phyloP scores from a whole-genome alignment of 768 basidiomycete species.

The Tephrocybe sp. region DNA sequence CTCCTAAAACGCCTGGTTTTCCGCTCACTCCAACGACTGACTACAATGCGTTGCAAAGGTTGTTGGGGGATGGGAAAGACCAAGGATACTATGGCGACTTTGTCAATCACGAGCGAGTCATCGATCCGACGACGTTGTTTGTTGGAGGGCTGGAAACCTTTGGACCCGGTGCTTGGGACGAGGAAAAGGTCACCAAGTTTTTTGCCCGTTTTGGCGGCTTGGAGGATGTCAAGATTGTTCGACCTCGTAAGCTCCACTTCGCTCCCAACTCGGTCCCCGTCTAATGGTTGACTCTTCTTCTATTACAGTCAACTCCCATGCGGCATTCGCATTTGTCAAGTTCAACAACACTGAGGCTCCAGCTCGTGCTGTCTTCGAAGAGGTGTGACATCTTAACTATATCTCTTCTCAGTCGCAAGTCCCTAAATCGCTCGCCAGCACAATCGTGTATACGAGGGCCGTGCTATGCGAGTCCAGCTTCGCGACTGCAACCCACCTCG shows the following conservation, averaged over 20 bases:
- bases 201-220: conserved; percentile 69
- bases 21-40: conserved; percentile 49
- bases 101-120: conserved; percentile 32
- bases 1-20: conserved; percentile 50
- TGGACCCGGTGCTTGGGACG: conserved; percentile 68
- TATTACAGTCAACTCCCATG: conserved; percentile 52
- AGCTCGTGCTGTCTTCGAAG: conserved; percentile 63
- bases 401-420: neutral
- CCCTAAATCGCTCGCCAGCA: conserved; percentile 45
- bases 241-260: conserved; percentile 50
- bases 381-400: conserved; percentile 40
- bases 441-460: conserved; percentile 66
- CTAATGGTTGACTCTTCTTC: neutral
- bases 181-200: conserved; percentile 54
- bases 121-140: conserved; percentile 73
- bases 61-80: conserved; percentile 26
- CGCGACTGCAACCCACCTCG: conserved; percentile 66
- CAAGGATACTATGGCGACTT: conserved; percentile 16
- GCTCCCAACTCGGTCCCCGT: neutral
- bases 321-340: conserved; percentile 81
- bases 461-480: conserved; percentile 73
- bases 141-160: conserved; percentile 73
- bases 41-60: conserved; percentile 32
- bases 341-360: conserved; percentile 65
- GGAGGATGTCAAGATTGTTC: conserved; percentile 63